Evolutionary conservation across 805 yeast species (phyloP).

Genomic region (Myxozyma mucilagina): DNA sequence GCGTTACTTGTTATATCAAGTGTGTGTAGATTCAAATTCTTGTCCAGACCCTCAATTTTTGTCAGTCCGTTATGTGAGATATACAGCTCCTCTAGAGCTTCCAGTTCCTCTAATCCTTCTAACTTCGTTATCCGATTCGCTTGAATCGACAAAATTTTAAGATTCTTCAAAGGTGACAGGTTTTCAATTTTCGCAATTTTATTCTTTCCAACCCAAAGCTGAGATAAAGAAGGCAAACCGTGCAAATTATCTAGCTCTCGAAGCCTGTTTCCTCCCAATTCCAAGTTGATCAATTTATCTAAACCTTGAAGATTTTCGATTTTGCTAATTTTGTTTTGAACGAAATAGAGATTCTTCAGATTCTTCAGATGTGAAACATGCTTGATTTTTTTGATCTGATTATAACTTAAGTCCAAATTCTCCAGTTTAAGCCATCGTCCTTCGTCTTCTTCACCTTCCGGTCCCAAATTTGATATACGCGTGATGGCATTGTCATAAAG

Average conservation of each 20-base stretch:
- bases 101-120: conserved; percentile 75
- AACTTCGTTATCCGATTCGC: conserved; percentile 75
- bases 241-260: conserved; percentile 56
- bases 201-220: conserved; percentile 93
- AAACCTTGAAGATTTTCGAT: conserved; percentile 67
- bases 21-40: conserved; percentile 63
- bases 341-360: conserved; percentile 73
- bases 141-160: conserved; percentile 82
- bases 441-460: conserved; percentile 11
- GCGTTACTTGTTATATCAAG: conserved; percentile 81
- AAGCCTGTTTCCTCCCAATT: conserved; percentile 86
- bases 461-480: conserved; percentile 64
- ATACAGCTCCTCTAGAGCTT: conserved; percentile 79
- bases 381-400: conserved; percentile 81
- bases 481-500: conserved; percentile 88
- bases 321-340: conserved; percentile 78
- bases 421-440: conserved; percentile 33
- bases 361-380: conserved; percentile 64
- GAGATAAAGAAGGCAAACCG: conserved; percentile 57
- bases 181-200: conserved; percentile 65
- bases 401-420: conserved; percentile 81
- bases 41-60: conserved; percentile 74
- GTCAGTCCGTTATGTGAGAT: conserved; percentile 79
- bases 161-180: conserved; percentile 56
- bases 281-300: conserved; percentile 63